phyloP scores from a whole-genome alignment of 352 stramenopile species.

The Pythium aristosporum region DNA sequence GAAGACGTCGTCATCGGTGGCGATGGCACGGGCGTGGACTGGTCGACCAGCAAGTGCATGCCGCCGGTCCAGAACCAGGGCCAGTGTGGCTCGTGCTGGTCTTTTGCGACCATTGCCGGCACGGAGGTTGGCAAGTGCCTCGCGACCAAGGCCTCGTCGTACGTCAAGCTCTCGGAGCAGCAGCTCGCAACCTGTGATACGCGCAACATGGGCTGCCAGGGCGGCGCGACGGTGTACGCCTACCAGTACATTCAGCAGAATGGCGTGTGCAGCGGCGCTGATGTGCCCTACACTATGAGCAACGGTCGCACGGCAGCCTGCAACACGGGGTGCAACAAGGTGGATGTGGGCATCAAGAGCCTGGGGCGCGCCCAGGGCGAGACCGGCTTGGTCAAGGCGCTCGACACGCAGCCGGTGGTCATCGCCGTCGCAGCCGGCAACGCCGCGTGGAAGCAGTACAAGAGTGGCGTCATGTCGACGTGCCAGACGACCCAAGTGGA shows the following conservation, averaged over 20 bases:
- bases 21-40: slow-evolving; percentile 3
- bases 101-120: slow-evolving; percentile 92
- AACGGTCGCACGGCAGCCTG: slow-evolving; percentile 31
- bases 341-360: slow-evolving; percentile 26
- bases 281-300: slow-evolving; percentile 81
- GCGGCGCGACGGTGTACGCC: slow-evolving; percentile 86
- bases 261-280: slow-evolving; percentile 73
- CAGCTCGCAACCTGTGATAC: slow-evolving; percentile 91
- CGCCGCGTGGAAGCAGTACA: slow-evolving; percentile 97
- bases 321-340: slow-evolving; percentile 34
- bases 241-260: slow-evolving; percentile 85
- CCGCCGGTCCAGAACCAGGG: slow-evolving; percentile 94
- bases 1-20: neutral
- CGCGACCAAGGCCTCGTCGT: slow-evolving; percentile 44
- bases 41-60: slow-evolving; percentile 8
- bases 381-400: slow-evolving; percentile 73
- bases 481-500: slow-evolving; percentile 41
- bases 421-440: slow-evolving; percentile 95
- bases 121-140: slow-evolving; percentile 91
- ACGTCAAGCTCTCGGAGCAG: slow-evolving; percentile 89
- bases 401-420: slow-evolving; percentile 91
- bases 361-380: slow-evolving; percentile 70
- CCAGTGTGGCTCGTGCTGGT: slow-evolving; percentile 94
- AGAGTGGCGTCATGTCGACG: slow-evolving; percentile 40
- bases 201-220: slow-evolving; percentile 82